Evolutionary conservation across 345 rosid genomes (phyloP), one percentile per base, ranked within the genome.

Genomic region (Linum trigynum): DNA sequence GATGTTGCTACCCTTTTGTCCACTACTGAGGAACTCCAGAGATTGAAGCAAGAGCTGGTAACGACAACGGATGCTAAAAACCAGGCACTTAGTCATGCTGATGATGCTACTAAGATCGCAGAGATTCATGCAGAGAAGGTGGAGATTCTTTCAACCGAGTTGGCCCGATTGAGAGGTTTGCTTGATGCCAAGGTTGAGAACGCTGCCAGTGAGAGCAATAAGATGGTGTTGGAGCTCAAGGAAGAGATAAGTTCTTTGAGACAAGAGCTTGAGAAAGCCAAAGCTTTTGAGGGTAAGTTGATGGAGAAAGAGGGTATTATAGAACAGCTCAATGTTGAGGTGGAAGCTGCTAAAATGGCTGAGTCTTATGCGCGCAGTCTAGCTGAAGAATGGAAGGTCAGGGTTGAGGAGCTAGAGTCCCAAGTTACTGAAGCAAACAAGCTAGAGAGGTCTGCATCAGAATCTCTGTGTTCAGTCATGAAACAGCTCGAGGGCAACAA

Each of bases 21-120:
- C 55, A 69, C 89, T 59, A 81, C 77, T n/a, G 78, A 84, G 70
- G 97, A 94, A 86, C 86, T 90, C 67, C 80, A 84, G 65, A 82
- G 61, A 68, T 67, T 81, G 68, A 89, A 83, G 67, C 85, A 86
- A 69, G 99, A 90, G 63, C 71, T 90, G 64, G 81, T 77, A 66
- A 79, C 74, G 84, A 82, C 86, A 38, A 78, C 71, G 57, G 99
- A 88, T 57, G 88, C 91, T 4, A 94, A 94, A 83, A 83, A 80
- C 69, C 89, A 94, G 77, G 99, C 97, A 5, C 57, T 94, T 79
- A 79, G 73, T 81, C 88, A 86, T 74, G 97, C 99, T 1, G 96
- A 85, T 70, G 92, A 90, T 64, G 96, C 95, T n/a, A 84, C 95
- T 41, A 94, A 85, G 83, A 84, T 84, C 5, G 97, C 91, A 23